Evolutionary conservation across 805 yeast genomes (phyloP).

Genomic region (Zygosaccharomyces gambellarensis): DNA sequence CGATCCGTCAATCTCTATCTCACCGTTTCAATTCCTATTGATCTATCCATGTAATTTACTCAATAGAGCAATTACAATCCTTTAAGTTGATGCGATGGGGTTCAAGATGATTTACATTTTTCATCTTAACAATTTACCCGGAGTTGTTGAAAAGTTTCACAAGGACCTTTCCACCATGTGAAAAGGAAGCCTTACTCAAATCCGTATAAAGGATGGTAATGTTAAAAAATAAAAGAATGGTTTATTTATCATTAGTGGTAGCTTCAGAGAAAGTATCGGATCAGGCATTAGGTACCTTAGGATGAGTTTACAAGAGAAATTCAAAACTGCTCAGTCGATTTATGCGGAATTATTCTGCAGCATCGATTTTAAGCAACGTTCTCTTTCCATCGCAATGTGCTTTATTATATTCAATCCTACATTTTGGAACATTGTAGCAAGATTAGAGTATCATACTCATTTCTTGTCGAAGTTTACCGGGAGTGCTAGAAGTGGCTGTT

Average conservation of each 20-base stretch:
- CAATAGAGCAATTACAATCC: conserved; percentile 8
- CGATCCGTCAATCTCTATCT: neutral
- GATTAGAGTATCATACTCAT: conserved; percentile 76
- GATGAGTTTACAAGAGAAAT: conserved; percentile 2
- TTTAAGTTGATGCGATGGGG: neutral
- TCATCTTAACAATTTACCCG: conserved; percentile 2
- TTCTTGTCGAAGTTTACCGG: conserved; percentile 69
- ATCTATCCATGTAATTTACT: conserved; percentile 6
- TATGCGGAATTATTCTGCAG: conserved; percentile 11
- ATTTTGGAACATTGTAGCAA: conserved; percentile 92
- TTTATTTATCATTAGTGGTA: too few relatives aligned
- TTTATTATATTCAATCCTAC: conserved; percentile 87
- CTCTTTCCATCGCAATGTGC: conserved; percentile 45
- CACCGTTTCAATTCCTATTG: conserved; percentile 1
- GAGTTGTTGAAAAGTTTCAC: neutral
- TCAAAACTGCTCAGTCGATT: conserved; percentile 9
- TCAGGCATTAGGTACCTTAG: neutral
- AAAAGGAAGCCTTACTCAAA: neutral
- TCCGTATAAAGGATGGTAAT: neutral
- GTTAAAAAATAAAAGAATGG: too few relatives aligned
- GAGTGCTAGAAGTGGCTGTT: conserved; percentile 73
- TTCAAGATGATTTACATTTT: conserved; percentile 1
- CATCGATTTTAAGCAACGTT: conserved; percentile 20
- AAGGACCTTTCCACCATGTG: neutral
- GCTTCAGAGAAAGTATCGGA: too few relatives aligned